These are phyloP conservation scores for Rhytidiadelphus loreus DNA, from an alignment of 225 moss, liverwort and hornwort species.

Conservation along the genomic window DNA sequence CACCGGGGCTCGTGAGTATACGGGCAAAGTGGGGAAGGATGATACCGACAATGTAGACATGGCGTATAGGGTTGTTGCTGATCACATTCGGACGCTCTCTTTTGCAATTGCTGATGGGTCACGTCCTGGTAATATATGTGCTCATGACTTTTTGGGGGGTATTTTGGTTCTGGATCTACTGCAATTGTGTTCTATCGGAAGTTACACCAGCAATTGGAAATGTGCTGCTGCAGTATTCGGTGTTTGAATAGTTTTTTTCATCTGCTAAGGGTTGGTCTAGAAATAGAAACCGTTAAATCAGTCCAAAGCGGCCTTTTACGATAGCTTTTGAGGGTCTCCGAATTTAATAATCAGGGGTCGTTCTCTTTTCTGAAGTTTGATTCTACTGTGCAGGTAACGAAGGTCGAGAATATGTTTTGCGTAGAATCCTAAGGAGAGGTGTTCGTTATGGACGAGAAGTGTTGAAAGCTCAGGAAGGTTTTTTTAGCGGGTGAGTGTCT, in stretches of 20 bases:
- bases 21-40: slow-evolving; percentile 48
- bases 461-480: slow-evolving; percentile 49
- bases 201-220: not conserved
- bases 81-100: slow-evolving; percentile 58
- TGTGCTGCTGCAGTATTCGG: not conserved
- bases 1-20: slow-evolving; percentile 41
- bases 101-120: slow-evolving; percentile 64
- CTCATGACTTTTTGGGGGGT: not conserved
- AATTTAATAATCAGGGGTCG: not conserved
- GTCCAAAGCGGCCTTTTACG: not conserved
- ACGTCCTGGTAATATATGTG: slow-evolving; percentile 26
- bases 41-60: slow-evolving; percentile 52
- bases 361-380: not conserved
- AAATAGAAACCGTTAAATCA: not conserved
- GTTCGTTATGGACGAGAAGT: slow-evolving; percentile 57
- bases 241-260: not conserved
- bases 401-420: slow-evolving; percentile 54
- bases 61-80: slow-evolving; percentile 55
- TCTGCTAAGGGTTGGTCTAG: not conserved
- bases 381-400: slow-evolving; percentile 36
- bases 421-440: slow-evolving; percentile 46
- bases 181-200: not conserved
- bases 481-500: slow-evolving; percentile 32
- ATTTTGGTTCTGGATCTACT: not conserved
- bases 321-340: not conserved